These are phyloP conservation scores for Uronychia setigera DNA, from an alignment of 73 alveolate species.

Conservation along the genomic window DNA sequence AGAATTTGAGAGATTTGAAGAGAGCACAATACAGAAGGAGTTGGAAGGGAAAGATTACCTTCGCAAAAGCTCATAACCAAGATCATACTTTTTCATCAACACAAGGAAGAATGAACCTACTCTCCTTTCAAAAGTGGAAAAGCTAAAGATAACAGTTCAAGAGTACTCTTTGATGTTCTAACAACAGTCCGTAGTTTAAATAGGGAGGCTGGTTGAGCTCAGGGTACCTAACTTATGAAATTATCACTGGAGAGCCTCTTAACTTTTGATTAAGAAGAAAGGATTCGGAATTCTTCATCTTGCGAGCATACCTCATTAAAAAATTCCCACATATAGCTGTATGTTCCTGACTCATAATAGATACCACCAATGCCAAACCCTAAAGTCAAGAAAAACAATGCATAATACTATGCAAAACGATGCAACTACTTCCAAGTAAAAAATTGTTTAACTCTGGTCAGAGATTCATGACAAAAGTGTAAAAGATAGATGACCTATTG, in stretches of 20 bases:
- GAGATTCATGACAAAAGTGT: conserved; percentile 3
- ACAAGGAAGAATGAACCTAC: not conserved
- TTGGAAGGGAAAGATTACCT: not conserved
- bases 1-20: not conserved
- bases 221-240: conserved; percentile 11
- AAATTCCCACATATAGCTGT: conserved; percentile 20
- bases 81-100: not conserved
- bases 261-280: conserved; percentile 10
- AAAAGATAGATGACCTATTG: conserved; percentile 1
- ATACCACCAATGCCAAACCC: conserved; percentile 8
- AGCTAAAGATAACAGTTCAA: too few species aligned
- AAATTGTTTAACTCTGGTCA: conserved; percentile 5
- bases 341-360: not conserved
- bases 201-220: conserved; percentile 30
- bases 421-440: not conserved
- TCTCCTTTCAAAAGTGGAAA: not conserved
- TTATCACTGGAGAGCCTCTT: conserved; percentile 16
- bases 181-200: conserved; percentile 4
- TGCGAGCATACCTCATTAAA: conserved; percentile 16
- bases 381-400: not conserved
- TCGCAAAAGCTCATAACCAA: not conserved
- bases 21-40: not conserved
- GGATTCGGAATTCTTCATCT: conserved; percentile 25
- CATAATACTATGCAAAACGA: conserved; percentile 4
- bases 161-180: too few species aligned